These are phyloP conservation scores for Talaromyces sp. DNA, from an alignment of 2,329 filamentous ascomycete species.

Conservation along the genomic window DNA sequence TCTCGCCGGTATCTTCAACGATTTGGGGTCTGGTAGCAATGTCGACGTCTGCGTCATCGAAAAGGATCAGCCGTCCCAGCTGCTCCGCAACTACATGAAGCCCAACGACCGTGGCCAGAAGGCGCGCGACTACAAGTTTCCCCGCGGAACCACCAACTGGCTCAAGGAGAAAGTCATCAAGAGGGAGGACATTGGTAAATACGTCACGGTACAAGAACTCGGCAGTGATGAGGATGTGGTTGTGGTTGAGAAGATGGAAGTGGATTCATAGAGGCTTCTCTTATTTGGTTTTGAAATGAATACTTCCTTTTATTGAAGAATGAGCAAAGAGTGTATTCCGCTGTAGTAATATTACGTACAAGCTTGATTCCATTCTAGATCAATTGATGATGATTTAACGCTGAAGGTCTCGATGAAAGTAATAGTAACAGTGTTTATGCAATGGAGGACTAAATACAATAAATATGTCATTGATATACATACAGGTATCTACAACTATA, in stretches of 20 bases:
- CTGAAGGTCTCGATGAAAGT: not conserved
- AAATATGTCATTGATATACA: not conserved
- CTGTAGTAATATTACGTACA: not conserved
- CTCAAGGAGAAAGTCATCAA: constrained; percentile 94
- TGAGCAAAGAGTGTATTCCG: not conserved
- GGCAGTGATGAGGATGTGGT: constrained; percentile 59
- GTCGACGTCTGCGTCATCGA: constrained; percentile 97
- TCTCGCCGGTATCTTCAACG: constrained; percentile 96
- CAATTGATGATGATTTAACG: too few relatives aligned
- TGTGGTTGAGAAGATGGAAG: constrained; percentile 60
- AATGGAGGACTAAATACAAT: not conserved
- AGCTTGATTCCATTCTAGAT: not conserved
- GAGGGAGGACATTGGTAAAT: constrained; percentile 89
- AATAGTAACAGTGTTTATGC: not conserved
- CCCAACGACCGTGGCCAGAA: constrained; percentile 90
- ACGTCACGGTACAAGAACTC: constrained; percentile 85
- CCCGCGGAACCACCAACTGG: constrained; percentile 86
- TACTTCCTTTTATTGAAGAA: not conserved
- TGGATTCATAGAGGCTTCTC: constrained; percentile 37
- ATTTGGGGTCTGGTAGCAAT: constrained; percentile 92
- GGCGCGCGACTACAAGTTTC: constrained; percentile 88
- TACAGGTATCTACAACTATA: not conserved
- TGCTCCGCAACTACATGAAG: constrained; percentile 87
- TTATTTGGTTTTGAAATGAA: not conserved
- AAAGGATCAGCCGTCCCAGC: constrained; percentile 78